Base-by-base conservation (phyloP, 352 stramenopile species). In the Pythium sp. region DNA sequence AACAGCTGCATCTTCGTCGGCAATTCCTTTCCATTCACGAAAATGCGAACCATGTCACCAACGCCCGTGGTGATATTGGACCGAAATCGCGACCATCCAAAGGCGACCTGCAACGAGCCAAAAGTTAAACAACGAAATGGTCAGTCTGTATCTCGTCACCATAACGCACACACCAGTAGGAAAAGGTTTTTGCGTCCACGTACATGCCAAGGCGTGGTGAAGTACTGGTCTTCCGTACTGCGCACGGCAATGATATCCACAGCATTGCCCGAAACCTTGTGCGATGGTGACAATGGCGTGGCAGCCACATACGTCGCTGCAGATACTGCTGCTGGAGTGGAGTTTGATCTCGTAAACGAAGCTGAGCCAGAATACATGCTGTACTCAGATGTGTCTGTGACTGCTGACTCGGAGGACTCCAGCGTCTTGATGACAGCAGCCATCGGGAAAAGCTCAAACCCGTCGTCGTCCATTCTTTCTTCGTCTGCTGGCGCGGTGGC, bases 151-250 rank as follows among this genome's bases (percentile, higher is more conserved):
- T 38, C 18, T 6, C 20, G 26, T 14, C 12, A 14, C 22, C 15
- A 28, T 1, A 43, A 34, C 9, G 57, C 4, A 14, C 18, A 22
- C 18, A 62, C 34, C 4, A 49, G n/a, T 18, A 64, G 26, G 14
- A 22, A 3, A 32, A 32, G 5, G 30, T 32, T 32, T 32, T 32
- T 49, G 62, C 5, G 22, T 14, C 22, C 47, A 80, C 78, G 62
- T 83, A 82, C 83, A 75, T 91, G 78, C 87, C 81, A 94, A 68
- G 80, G 83, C n/a, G 80, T 91, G 22, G 82, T 91, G 24, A 89
- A 81, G 41, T 82, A 79, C 28, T 83, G 69, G 38, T 82, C 72
- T 14, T 87, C 78, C 24, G 60, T 86, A 49, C 85, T 92, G 22
- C 79, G 80, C 9, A 88, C 87, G 14, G 84, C 82, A 34, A 94